These are phyloP conservation scores for Geotrichum restrictum DNA, from an alignment of 1,139 yeast genomes.

Conservation along the genomic window DNA sequence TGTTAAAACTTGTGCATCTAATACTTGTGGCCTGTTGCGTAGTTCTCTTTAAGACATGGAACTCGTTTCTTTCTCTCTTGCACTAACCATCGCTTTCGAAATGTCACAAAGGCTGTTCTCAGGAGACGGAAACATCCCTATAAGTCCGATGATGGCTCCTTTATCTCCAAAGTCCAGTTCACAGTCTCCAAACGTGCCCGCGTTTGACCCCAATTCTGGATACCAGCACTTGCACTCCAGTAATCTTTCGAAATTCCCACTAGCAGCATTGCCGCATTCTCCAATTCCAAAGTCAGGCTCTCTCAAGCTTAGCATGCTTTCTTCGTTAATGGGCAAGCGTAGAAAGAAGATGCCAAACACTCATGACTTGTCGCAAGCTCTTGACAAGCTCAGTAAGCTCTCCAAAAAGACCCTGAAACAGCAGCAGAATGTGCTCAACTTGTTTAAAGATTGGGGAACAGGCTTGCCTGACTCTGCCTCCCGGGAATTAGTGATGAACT, in stretches of 20 bases:
- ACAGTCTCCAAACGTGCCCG: background rate
- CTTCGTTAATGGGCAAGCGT: conserved; percentile 4
- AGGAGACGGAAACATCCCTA: background rate
- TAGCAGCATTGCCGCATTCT: conserved; percentile 7
- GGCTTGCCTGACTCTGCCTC: conserved; percentile 20
- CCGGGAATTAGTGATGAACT: conserved; percentile 18
- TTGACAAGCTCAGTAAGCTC: conserved; percentile 17
- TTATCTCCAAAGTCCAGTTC: background rate
- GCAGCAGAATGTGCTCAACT: conserved; percentile 12
- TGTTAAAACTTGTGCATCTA: conserved; percentile 1
- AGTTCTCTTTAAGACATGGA: no score
- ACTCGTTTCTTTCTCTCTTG: background rate
- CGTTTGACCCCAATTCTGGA: background rate
- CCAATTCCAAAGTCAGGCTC: conserved; percentile 4
- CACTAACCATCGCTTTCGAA: background rate
- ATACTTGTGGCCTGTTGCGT: background rate
- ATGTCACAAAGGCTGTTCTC: background rate
- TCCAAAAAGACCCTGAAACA: conserved; percentile 14
- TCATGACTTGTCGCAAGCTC: conserved; percentile 15
- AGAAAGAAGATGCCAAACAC: conserved; percentile 15
- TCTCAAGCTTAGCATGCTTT: conserved; percentile 8
- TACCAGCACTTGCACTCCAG: conserved; percentile 5
- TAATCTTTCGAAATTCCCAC: conserved; percentile 9
- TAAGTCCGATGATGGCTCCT: background rate
- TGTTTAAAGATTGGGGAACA: conserved; percentile 18